Evolutionary conservation across 805 yeast species (phyloP).

Genomic region (Barnettozyma siamensis): DNA sequence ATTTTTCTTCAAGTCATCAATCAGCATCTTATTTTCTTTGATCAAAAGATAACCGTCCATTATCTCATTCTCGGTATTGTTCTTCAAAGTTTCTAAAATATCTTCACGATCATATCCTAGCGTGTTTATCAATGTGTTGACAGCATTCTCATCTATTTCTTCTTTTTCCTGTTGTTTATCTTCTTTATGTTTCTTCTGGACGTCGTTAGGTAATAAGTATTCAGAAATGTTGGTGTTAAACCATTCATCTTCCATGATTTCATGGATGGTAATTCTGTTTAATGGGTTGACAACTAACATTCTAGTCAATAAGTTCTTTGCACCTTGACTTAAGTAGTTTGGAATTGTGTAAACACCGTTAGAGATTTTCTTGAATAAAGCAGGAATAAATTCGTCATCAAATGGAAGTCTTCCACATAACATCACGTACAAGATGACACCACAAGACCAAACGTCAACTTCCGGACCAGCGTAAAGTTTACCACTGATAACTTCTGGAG

Average conservation of each 20-base stretch:
- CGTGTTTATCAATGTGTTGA: constrained; percentile 65
- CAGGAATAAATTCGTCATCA: constrained; percentile 95
- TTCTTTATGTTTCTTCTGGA: constrained; percentile 25
- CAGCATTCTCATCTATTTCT: constrained; percentile 64
- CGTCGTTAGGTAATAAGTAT: constrained; percentile 55
- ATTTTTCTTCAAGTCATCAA: constrained; percentile 55
- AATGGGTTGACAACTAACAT: constrained; percentile 95
- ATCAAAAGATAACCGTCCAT: constrained; percentile 81
- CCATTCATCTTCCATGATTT: constrained; percentile 93
- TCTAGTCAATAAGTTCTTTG: constrained; percentile 71
- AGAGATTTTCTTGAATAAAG: constrained; percentile 83
- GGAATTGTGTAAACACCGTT: constrained; percentile 92
- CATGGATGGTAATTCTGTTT: constrained; percentile 88
- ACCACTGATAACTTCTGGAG: constrained; percentile 94
- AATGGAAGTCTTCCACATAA: constrained; percentile 92
- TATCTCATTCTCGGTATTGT: constrained; percentile 63
- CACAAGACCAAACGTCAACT: constrained; percentile 97
- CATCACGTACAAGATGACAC: constrained; percentile 93
- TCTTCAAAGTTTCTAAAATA: constrained; percentile 63
- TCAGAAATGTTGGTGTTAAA: constrained; percentile 76
- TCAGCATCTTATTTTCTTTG: constrained; percentile 69
- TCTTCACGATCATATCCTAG: constrained; percentile 90
- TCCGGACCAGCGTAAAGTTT: constrained; percentile 96
- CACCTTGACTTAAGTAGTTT: constrained; percentile 78
- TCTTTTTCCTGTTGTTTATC: constrained; percentile 24